These are phyloP conservation scores for Gynostemma pentaphyllum DNA, from an alignment of 306 rosid species.

Conservation along the genomic window DNA sequence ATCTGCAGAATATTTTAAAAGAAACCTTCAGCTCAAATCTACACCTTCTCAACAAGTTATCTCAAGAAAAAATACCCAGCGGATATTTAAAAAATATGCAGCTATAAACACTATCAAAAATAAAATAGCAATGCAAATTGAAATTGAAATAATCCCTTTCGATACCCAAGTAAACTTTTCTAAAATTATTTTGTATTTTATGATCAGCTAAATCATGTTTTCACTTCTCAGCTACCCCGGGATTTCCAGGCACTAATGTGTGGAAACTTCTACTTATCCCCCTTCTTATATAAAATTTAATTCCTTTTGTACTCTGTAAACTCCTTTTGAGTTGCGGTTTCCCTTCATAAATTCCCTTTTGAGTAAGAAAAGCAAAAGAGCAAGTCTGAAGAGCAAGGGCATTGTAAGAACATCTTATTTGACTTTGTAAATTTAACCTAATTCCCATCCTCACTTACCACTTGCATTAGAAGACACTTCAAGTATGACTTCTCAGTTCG, in stretches of 20 bases:
- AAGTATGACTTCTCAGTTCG: conserved; percentile 64
- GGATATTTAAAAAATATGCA: not conserved
- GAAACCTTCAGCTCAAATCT: not conserved
- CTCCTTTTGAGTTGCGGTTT: too few relatives aligned
- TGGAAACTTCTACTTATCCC: too few relatives aligned
- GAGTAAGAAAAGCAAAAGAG: not conserved
- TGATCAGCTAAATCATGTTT: too few relatives aligned
- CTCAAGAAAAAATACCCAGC: not conserved
- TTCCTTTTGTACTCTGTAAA: too few relatives aligned
- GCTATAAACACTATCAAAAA: not conserved
- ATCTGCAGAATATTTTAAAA: conserved; percentile 33
- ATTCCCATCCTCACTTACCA: conserved; percentile 48
- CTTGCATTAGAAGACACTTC: conserved; percentile 83
- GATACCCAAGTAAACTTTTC: too few relatives aligned
- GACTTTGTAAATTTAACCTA: not conserved
- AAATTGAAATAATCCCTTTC: too few relatives aligned
- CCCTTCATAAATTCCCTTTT: not conserved
- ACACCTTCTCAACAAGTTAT: not conserved
- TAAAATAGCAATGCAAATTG: too few relatives aligned
- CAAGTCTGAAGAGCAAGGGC: not conserved
- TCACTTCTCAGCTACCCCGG: too few relatives aligned
- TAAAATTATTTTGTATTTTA: too few relatives aligned
- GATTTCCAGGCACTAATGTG: too few relatives aligned
- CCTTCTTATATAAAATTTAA: too few relatives aligned
- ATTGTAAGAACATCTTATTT: not conserved